Evolutionary conservation across 1,139 yeast species (phyloP), one percentile per base, ranked within the genome.

Genomic region (Yamadazyma triangularis): DNA sequence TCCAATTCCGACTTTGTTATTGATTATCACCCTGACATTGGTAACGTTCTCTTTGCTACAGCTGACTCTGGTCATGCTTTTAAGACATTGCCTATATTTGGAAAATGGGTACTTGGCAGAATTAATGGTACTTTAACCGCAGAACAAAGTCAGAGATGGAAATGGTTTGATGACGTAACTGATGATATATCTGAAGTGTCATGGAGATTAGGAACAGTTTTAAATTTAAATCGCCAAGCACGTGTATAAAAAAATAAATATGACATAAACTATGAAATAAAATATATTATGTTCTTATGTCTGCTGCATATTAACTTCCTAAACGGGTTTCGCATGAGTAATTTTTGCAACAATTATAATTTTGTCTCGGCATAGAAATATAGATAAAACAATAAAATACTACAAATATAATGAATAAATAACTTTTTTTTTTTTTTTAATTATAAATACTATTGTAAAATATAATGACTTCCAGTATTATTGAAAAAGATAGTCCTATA

Each of bases 61-160:
- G 52, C 49, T 9, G 52, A 47, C 23, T 44, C 50, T 7, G 51
- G 52, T 4, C 47, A 45, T 26, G 48, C 43, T 2, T 47, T 47
- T 26, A 47, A 44, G 32, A 38, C 39, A 35, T 32, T 47, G 27
- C 52, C 52, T 4, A 33, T 43, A 7, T 36, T 45, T 24, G 50
- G 50, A 5, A 36, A 40, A 27, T 41, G 42, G 44, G 44, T 39
- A 1, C 13, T 41, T 6, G 34, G 29, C 3, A 39, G 37, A 24
- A 16, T 41, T 4, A 24, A 38, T 13, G 35, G 33, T 3, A 32
- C 31, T 5, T 29, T 41, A 10, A 29, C 27, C 3, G 11, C 18
- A 19, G 40, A 38, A 23, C 35, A 35, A 16, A 27, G 15, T 6
- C 21, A 22, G 7, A 32, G 44, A 24, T 41, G 45, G 45, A 30